Conservation (phyloP, 441 rosid genomes). For the Theobroma grandiflorum region DNA sequence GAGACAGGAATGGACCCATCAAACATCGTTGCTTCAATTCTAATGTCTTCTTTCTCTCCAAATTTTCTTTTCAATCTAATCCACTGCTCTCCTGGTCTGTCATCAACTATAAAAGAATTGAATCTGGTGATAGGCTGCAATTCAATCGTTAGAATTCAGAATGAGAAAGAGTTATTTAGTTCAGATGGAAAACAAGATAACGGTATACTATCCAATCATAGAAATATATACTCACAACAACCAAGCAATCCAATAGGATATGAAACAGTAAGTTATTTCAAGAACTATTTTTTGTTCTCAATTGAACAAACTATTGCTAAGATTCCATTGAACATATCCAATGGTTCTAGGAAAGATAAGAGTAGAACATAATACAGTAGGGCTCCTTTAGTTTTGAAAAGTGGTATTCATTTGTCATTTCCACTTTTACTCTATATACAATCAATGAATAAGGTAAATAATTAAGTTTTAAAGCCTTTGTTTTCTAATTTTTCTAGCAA, state of each 20-base stretch:
- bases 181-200: neutral
- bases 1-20: conserved; percentile 65
- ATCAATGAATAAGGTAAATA: neutral
- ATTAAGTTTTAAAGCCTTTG: neutral
- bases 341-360: neutral
- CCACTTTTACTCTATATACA: neutral
- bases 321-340: neutral
- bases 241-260: neutral
- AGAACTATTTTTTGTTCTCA: neutral
- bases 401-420: neutral
- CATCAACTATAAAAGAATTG: conserved; percentile 61
- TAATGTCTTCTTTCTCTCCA: conserved; percentile 65
- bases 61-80: conserved; percentile 65
- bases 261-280: neutral
- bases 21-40: conserved; percentile 87
- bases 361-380: neutral
- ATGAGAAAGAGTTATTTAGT: neutral
- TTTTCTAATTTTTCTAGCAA: too few species aligned
- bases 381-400: neutral
- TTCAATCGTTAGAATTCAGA: conserved; percentile 7
- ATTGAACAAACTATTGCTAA: neutral
- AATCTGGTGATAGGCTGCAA: conserved; percentile 58
- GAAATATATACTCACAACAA: neutral
- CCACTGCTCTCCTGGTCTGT: conserved; percentile 88
- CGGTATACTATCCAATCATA: neutral